Base-by-base conservation (phyloP, 1,284 basidiomycete species). In the Puccinia horiana region DNA sequence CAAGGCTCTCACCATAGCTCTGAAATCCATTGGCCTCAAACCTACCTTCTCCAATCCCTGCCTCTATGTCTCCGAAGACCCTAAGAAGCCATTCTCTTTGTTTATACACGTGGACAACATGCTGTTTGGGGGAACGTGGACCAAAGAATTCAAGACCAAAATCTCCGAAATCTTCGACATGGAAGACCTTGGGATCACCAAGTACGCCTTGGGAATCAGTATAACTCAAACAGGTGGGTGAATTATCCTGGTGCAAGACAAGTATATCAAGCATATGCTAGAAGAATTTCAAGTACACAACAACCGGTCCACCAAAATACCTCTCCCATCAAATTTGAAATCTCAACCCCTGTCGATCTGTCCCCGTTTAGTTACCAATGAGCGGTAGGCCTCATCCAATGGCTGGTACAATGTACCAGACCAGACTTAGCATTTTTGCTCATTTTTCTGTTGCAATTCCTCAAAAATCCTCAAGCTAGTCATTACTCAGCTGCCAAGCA, bases 91-190 rank as follows among this genome's bases (percentile, higher is more conserved):
- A 4, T 67, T 32, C 40, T 67, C 40, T 29, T 58, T 78, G 9
- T 49, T 49, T 78, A 26, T 78, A 8, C 76, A 78, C 40, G 58
- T 78, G 5, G 58, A 78, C 26, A 61, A 78, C 26, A 23, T 65
- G 12, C 26, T 67, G 8, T 67, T 79, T 20, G 26, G 14, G 0
- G 76, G 76, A 29, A 20, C 44, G 20, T 44, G 67, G 1, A 14
- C 67, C 20, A 3, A n/a, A 54, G 29, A 11, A 2, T 52, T 79
- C 61, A 79, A 79, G 18, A 12, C 40, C 8, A n/a, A n/a, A 18
- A 76, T 76, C 29, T 61, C n/a, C 1, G 18, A 6, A 18, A 16
- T 11, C 3, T 76, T 76, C n/a, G 52, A 61, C 3, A 76, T 76
- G 74, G 54, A 76, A 26, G 49, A 76, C 5, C 29, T 56, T 16